Conservation (phyloP, 139 green algal genomes). For the Astrephomene gubernaculifera region DNA sequence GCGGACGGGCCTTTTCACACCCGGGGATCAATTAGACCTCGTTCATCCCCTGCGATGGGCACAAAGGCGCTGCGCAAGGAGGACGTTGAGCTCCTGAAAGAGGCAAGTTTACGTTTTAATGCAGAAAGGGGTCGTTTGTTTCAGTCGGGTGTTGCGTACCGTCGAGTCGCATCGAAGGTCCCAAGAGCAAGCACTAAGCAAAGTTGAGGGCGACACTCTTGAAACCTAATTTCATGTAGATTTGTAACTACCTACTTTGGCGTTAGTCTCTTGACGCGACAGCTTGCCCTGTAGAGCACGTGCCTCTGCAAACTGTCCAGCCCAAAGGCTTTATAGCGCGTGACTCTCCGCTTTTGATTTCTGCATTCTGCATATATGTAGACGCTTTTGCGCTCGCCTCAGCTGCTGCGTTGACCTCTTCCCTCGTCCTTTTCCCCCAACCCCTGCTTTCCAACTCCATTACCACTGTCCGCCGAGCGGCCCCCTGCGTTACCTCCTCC, state of each 20-base stretch:
- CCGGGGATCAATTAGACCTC: slow-evolving; percentile 19
- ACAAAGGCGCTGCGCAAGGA: slow-evolving; percentile 33
- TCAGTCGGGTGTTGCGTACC: background rate
- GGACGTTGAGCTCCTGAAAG: slow-evolving; percentile 21
- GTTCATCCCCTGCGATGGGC: background rate
- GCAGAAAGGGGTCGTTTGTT: background rate
- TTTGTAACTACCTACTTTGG: background rate
- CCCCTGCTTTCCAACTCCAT: no score
- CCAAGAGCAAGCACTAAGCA: background rate
- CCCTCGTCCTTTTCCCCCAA: no score
- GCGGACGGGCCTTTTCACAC: background rate
- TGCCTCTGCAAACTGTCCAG: no score
- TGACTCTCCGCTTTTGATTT: no score
- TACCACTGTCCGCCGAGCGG: no score
- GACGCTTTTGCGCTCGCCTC: no score
- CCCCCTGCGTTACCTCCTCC: no score
- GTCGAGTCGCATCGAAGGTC: background rate
- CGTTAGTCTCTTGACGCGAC: background rate
- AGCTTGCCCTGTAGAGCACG: background rate
- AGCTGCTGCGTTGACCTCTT: no score
- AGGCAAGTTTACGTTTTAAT: background rate
- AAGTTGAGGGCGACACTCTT: background rate
- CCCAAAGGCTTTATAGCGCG: no score
- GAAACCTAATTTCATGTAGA: background rate
- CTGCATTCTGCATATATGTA: no score